phyloP scores from a whole-genome alignment of 75 land plant genomes.

The Picea sitchensis region DNA sequence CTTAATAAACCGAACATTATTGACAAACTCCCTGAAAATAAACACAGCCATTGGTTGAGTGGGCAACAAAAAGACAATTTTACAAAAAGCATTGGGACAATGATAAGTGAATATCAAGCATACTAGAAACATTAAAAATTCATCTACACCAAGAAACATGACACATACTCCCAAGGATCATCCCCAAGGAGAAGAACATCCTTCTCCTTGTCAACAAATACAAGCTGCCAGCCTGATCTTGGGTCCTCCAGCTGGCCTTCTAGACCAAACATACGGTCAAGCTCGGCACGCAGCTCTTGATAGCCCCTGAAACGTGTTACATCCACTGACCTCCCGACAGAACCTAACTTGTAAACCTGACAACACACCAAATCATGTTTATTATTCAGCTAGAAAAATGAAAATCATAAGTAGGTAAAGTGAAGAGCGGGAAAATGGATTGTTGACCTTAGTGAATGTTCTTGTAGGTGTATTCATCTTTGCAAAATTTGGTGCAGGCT shows the following conservation, averaged over 20 bases:
- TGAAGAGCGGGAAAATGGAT: neutral
- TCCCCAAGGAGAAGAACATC: constrained; percentile 90
- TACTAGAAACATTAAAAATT: neutral
- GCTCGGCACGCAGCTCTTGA: constrained; percentile 43
- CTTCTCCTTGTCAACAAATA: constrained; percentile 86
- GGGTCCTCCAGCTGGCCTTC: constrained; percentile 68
- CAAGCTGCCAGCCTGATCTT: constrained; percentile 90
- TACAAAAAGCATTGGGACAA: no score
- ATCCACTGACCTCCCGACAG: constrained; percentile 58
- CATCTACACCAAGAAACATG: neutral
- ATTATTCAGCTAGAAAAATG: neutral
- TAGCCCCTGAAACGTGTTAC: constrained; percentile 56
- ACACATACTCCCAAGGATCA: constrained; percentile 79
- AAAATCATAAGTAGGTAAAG: neutral
- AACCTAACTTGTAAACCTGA: constrained; percentile 59
- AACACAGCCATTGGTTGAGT: neutral
- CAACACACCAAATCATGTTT: neutral
- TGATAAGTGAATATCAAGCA: neutral
- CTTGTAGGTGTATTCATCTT: constrained; percentile 42
- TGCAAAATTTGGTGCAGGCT: constrained; percentile 38
- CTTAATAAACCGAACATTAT: constrained; percentile 81
- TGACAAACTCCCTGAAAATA: constrained; percentile 81
- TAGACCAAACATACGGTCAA: constrained; percentile 53
- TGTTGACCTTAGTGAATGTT: constrained; percentile 83
- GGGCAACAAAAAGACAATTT: no score